phyloP scores from a whole-genome alignment of 139 green algal species.

The Yamagishiella unicocca region DNA sequence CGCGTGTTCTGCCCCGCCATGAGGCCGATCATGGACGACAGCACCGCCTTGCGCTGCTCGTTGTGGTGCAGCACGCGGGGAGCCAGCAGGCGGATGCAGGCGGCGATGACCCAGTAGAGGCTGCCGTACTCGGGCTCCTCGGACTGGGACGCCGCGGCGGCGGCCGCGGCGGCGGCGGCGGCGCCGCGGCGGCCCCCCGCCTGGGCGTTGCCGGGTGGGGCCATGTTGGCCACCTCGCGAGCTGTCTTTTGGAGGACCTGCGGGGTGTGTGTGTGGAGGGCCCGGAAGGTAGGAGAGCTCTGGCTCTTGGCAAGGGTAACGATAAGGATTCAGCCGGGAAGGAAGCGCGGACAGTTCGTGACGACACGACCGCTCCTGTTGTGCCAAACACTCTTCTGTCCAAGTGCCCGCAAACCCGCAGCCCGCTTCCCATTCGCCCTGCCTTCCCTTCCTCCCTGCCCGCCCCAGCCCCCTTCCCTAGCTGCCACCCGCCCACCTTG shows the following conservation, averaged over 20 bases:
- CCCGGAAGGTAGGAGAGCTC: not conserved
- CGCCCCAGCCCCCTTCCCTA: too few species aligned
- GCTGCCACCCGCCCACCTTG: constrained; percentile 63
- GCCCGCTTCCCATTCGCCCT: too few species aligned
- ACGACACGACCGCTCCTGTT: too few species aligned
- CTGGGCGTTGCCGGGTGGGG: not conserved
- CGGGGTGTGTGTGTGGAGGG: not conserved
- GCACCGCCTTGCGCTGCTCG: constrained; percentile 69
- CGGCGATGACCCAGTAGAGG: constrained; percentile 77
- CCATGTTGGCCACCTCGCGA: constrained; percentile 35
- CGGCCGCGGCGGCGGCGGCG: not conserved
- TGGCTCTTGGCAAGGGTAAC: too few species aligned
- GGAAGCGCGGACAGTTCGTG: too few species aligned
- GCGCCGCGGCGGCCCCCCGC: not conserved
- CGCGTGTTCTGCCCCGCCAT: constrained; percentile 50
- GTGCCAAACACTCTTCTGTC: too few species aligned
- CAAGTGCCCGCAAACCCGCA: too few species aligned
- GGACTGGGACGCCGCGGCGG: not conserved
- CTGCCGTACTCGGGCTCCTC: constrained; percentile 77
- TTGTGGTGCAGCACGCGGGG: constrained; percentile 60
- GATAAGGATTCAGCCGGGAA: too few species aligned
- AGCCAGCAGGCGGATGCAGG: constrained; percentile 70
- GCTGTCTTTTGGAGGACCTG: constrained; percentile 40
- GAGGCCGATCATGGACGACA: constrained; percentile 79
- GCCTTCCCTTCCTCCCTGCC: not conserved